A percentile compares a stretch with the other conserved stretches of the same genome.
Conservation (phyloP, 495 filamentous ascomycete genomes). For the Podospora appendiculata region DNA sequence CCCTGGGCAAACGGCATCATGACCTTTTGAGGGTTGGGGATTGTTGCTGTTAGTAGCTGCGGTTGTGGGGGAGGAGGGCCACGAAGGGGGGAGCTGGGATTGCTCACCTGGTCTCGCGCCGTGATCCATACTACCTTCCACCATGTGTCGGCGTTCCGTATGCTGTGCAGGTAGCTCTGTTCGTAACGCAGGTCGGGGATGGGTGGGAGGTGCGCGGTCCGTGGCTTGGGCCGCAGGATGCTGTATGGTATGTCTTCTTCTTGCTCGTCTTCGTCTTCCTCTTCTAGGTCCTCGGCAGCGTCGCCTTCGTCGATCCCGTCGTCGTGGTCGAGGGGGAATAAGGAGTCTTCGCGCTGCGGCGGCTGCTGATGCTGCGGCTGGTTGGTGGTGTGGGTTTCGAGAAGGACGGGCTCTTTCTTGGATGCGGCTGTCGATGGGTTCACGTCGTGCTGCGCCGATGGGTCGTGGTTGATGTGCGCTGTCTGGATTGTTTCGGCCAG, state of each 20-base stretch:
- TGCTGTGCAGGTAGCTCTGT: conserved; percentile 88
- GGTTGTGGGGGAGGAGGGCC: too few species aligned
- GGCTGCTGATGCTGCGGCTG: not conserved
- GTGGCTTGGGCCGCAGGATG: conserved; percentile 45
- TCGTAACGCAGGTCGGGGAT: conserved; percentile 93
- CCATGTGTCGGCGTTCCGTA: conserved; percentile 68
- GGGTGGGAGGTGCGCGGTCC: conserved; percentile 60
- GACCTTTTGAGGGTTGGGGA: conserved; percentile 41
- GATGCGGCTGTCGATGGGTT: conserved; percentile 71
- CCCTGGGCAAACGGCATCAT: conserved; percentile 79
- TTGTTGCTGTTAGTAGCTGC: not conserved
- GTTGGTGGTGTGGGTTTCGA: conserved; percentile 8
- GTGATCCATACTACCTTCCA: conserved; percentile 78
- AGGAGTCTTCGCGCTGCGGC: not conserved
- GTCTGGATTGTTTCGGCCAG: conserved; percentile 72
- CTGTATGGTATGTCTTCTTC: conserved; percentile 48
- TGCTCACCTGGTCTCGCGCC: conserved; percentile 69
- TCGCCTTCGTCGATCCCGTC: conserved; percentile 14
- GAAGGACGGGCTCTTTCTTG: conserved; percentile 38
- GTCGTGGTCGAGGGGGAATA: conserved; percentile 4
- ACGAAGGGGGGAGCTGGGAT: not conserved
- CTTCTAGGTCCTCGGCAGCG: conserved; percentile 15
- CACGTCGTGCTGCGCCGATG: conserved; percentile 65
- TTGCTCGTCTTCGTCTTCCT: conserved; percentile 30
- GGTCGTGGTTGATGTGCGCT: conserved; percentile 61